phyloP scores from a whole-genome alignment of 768 basidiomycete species.

The Gyrodon lividus region DNA sequence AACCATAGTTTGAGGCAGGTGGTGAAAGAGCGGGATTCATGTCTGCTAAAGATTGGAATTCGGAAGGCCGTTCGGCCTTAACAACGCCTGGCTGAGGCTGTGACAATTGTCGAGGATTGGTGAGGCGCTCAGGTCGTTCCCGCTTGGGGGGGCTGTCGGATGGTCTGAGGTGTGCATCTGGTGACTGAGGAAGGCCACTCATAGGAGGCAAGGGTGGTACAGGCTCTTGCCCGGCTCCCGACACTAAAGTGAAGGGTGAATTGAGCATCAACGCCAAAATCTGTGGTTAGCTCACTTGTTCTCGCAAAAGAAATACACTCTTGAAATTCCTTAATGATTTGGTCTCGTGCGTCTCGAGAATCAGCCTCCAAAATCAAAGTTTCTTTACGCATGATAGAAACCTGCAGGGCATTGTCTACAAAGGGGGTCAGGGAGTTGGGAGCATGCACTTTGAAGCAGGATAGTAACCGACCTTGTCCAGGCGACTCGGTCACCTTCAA shows the following conservation, averaged over 20 bases:
- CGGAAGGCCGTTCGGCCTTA: neutral
- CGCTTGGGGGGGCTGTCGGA: slow-evolving; percentile 1
- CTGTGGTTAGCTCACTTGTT: slow-evolving; percentile 48
- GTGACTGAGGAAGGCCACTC: slow-evolving; percentile 31
- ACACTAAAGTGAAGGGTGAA: slow-evolving; percentile 38
- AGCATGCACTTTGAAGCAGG: slow-evolving; percentile 1
- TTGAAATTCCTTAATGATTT: slow-evolving; percentile 64
- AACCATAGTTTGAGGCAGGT: slow-evolving; percentile 2
- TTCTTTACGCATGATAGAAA: slow-evolving; percentile 89
- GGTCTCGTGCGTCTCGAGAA: slow-evolving; percentile 57
- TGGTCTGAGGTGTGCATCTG: slow-evolving; percentile 5
- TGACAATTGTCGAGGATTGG: slow-evolving; percentile 14
- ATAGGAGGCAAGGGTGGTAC: slow-evolving; percentile 65
- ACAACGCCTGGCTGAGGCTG: slow-evolving; percentile 2
- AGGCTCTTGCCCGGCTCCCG: slow-evolving; percentile 58
- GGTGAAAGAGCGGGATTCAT: neutral
- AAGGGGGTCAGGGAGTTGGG: slow-evolving; percentile 19
- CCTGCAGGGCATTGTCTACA: slow-evolving; percentile 68
- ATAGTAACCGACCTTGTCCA: slow-evolving; percentile 51
- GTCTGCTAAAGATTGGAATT: neutral
- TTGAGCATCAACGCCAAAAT: neutral
- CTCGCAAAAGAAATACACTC: slow-evolving; percentile 85
- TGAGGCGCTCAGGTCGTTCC: slow-evolving; percentile 23
- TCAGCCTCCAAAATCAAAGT: slow-evolving; percentile 64
- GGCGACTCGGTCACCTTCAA: slow-evolving; percentile 64